Percentiles rank a stretch among this genome's conserved stretches.
These are phyloP conservation scores for Grosmannia clavigera DNA, from an alignment of 2,329 filamentous ascomycete species.

Conservation along the genomic window DNA sequence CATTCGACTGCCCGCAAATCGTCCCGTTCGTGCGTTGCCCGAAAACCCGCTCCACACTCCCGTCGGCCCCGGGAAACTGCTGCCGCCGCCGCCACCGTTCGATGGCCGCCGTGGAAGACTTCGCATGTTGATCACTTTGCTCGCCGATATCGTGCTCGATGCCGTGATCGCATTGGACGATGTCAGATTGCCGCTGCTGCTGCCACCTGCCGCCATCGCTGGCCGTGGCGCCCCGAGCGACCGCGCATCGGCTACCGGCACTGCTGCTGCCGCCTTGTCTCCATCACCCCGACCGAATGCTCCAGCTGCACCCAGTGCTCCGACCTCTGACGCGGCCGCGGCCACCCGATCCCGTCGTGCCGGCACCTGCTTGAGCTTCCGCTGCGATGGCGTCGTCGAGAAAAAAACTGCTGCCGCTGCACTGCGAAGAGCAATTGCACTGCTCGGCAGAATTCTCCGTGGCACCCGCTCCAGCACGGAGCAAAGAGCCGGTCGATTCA, in stretches of 20 bases:
- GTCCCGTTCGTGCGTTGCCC: background rate
- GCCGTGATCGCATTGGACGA: background rate
- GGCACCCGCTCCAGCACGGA: constrained; percentile 6
- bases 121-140: constrained; percentile 18
- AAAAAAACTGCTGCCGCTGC: constrained; percentile 4
- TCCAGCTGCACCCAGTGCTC: constrained; percentile 8
- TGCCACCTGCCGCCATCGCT: background rate
- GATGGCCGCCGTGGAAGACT: constrained; percentile 11
- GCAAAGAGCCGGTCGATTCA: constrained; percentile 12
- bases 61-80: constrained; percentile 4
- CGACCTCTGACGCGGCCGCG: constrained; percentile 15
- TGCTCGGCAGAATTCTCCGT: background rate
- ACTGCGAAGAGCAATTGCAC: background rate
- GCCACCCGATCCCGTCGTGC: constrained; percentile 11
- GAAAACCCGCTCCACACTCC: constrained; percentile 1
- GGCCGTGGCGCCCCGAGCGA: background rate
- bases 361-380: constrained; percentile 7
- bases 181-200: background rate
- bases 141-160: background rate
- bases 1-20: background rate
- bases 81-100: background rate
- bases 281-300: too few species aligned
- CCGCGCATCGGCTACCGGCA: background rate
- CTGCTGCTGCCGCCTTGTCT: background rate
- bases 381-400: constrained; percentile 9